Base-by-base conservation (phyloP, 768 basidiomycete species). In the Wakefieldia striispora region DNA sequence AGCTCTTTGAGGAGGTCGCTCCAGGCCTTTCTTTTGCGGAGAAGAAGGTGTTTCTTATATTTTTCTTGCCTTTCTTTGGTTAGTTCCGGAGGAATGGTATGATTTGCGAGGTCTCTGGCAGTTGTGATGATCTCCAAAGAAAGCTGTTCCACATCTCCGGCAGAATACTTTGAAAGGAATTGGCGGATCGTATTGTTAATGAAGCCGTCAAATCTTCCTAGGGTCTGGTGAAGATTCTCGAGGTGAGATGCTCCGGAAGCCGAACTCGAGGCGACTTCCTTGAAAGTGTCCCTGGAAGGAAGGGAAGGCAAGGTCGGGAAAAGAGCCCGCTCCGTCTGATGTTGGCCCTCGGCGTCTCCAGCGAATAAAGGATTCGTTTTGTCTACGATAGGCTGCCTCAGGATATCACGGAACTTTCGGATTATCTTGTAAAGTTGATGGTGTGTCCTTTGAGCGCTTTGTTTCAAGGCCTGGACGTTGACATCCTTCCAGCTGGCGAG, bases 401-500 rank as follows among this genome's bases (percentile, higher is more conserved):
- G 75, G 20, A 91, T 66, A 38, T 91, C 88, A n/a, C 93, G 82
- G 74, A 94, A 95, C 72, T 92, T 97, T 44, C 91, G 82, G 51
- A 97, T 80, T 54, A 83, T 79, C 66, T 91, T 92, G 79, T 91
- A 94, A 2, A 99, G 73, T 55, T 95, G 91, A 50, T 84, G 85
- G 65, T 99, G 97, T 2, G 92, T 93, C 60, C 77, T 83, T 51
- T 88, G 83, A 0, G 97, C 94, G 63, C 94, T 97, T 52, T 88
- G 85, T 66, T 88, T 90, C 50, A 99, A 76, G 2, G 97, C 94
- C 55, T 91, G 86, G 10, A 98, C 88, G 60, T 98, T 99, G 63
- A 94, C 74, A 62, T 99, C 97, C 68, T 90, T 97, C 97, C 97
- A 98, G 61, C 94, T 97, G 2, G 97, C 97, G 39, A 99, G 75